These are phyloP conservation scores for Amborella trichopoda DNA, from an alignment of 164 flowering plant genomes.

Conservation along the genomic window DNA sequence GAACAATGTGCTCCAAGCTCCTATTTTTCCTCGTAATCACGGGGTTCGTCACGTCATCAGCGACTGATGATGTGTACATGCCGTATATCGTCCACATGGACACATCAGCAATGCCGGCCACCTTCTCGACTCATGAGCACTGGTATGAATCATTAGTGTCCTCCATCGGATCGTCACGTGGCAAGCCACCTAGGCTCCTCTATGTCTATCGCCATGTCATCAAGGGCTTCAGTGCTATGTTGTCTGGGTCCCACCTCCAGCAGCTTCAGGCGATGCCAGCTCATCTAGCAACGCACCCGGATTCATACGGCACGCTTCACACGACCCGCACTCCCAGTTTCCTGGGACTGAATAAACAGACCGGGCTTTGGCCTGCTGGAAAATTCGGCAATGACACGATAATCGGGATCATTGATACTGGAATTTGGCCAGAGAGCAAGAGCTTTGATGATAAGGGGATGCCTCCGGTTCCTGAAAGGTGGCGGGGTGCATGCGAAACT, in stretches of 20 bases:
- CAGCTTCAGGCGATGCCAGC: constrained; percentile 14
- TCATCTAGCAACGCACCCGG: constrained; percentile 6
- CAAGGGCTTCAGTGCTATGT: constrained; percentile 17
- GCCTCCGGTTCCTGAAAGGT: constrained; percentile 11
- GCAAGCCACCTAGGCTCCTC: not conserved
- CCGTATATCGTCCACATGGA: constrained; percentile 3
- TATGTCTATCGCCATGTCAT: constrained; percentile 18
- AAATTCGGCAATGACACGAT: constrained; percentile 17
- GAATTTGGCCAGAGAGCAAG: constrained; percentile 14
- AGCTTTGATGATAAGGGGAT: constrained; percentile 13
- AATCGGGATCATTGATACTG: constrained; percentile 17
- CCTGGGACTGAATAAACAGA: constrained; percentile 8
- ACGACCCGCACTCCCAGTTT: constrained; percentile 16
- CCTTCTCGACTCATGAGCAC: constrained; percentile 1
- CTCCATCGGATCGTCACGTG: not conserved
- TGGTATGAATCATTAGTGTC: not conserved
- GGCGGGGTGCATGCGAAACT: constrained; percentile 19
- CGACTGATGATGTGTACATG: not conserved
- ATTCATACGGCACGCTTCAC: constrained; percentile 7
- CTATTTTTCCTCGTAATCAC: no score
- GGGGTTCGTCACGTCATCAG: no score
- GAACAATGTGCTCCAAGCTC: no score
- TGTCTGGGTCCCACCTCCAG: constrained; percentile 10
- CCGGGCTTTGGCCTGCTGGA: constrained; percentile 14
- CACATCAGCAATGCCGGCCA: not conserved